Evolutionary conservation across 352 stramenopile species (phyloP).

Genomic region (Phytopythium mirpurense): DNA sequence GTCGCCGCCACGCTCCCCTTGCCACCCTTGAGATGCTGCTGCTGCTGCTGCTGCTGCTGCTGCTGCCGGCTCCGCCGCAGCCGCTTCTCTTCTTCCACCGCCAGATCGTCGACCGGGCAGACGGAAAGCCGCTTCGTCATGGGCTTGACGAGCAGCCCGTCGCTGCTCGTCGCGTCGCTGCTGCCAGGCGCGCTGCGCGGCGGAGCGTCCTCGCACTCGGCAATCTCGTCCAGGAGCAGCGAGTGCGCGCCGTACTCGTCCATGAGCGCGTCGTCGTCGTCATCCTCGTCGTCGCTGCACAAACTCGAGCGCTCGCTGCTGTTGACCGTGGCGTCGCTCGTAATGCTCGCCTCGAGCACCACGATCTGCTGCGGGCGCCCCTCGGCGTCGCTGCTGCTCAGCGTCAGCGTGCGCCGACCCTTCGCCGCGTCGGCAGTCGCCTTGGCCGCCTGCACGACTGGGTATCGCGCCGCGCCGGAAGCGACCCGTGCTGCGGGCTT

Average conservation of each 20-base stretch:
- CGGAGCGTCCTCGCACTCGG: constrained; percentile 10
- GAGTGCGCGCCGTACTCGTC: constrained; percentile 33
- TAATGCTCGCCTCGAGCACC: constrained; percentile 20
- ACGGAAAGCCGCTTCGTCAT: constrained; percentile 66
- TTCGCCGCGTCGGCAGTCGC: not conserved
- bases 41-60: constrained; percentile 9
- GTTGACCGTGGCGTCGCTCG: constrained; percentile 36
- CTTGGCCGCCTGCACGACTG: not conserved
- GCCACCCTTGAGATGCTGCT: not conserved
- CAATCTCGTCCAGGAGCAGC: constrained; percentile 29
- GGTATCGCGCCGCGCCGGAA: not conserved
- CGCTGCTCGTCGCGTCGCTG: constrained; percentile 12
- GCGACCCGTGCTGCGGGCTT: not conserved
- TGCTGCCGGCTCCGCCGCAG: constrained; percentile 38
- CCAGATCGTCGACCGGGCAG: constrained; percentile 70
- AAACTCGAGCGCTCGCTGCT: constrained; percentile 31
- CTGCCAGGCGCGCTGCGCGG: constrained; percentile 1
- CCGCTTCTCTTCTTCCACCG: constrained; percentile 73
- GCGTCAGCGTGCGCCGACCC: constrained; percentile 5
- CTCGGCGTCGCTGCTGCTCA: constrained; percentile 10
- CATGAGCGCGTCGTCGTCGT: constrained; percentile 22
- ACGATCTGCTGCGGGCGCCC: constrained; percentile 9
- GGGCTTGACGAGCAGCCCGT: constrained; percentile 58
- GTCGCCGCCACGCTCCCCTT: constrained; percentile 7
- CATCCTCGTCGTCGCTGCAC: constrained; percentile 21